These are phyloP conservation scores for Geotrichum klebahnii DNA, from an alignment of 1,139 yeast genomes.

Conservation along the genomic window DNA sequence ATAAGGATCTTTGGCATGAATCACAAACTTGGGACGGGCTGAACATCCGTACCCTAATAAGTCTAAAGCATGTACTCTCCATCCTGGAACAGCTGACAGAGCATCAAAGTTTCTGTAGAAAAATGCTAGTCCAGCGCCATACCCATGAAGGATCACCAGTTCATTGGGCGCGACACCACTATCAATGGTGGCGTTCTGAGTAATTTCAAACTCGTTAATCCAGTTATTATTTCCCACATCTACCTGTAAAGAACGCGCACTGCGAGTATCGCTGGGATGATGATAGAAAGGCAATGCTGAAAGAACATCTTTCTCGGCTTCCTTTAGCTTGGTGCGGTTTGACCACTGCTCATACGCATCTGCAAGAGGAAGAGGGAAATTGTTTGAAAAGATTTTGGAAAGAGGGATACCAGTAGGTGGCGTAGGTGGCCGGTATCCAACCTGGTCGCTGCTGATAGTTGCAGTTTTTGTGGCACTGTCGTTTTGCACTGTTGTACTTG, in stretches of 20 bases:
- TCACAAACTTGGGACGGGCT: constrained; percentile 53
- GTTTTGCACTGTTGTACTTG: not conserved
- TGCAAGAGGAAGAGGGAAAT: constrained; percentile 37
- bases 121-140: constrained; percentile 84
- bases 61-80: constrained; percentile 69
- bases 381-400: constrained; percentile 31
- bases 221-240: constrained; percentile 46
- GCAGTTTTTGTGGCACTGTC: not conserved
- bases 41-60: constrained; percentile 82
- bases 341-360: constrained; percentile 47
- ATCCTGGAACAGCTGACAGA: constrained; percentile 41
- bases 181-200: constrained; percentile 28
- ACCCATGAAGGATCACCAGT: constrained; percentile 79
- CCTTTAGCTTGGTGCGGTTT: constrained; percentile 37
- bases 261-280: constrained; percentile 45
- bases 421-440: constrained; percentile 30
- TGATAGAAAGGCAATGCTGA: constrained; percentile 62
- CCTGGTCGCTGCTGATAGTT: too few relatives aligned
- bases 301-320: constrained; percentile 43
- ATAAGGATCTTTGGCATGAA: constrained; percentile 32
- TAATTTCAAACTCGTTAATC: constrained; percentile 55
- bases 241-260: constrained; percentile 50
- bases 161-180: constrained; percentile 24
- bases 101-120: constrained; percentile 71
- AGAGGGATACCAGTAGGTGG: constrained; percentile 38